Evolutionary conservation across 2,329 filamentous ascomycete species (phyloP).

Genomic region (Alternaria conjuncta): DNA sequence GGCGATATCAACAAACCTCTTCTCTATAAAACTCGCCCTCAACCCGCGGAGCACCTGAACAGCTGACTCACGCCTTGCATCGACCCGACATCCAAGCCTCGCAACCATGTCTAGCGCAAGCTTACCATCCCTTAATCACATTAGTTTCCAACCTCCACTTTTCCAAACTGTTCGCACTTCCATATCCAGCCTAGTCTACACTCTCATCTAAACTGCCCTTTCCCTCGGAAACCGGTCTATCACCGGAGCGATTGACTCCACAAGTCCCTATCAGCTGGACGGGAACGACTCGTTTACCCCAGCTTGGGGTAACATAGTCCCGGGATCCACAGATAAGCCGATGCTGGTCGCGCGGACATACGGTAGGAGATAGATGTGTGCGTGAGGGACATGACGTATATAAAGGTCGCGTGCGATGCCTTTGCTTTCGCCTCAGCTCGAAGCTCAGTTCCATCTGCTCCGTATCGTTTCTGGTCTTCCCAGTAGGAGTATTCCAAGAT

Average conservation of each 20-base stretch:
- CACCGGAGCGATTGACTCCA: slow-evolving; percentile 15
- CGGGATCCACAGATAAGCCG: slow-evolving; percentile 29
- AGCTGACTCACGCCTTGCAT: slow-evolving; percentile 14
- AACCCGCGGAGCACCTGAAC: slow-evolving; percentile 17
- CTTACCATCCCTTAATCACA: slow-evolving; percentile 15
- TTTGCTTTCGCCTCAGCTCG: slow-evolving; percentile 1
- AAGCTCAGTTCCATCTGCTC: background rate
- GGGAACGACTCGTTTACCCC: slow-evolving; percentile 24
- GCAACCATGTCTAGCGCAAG: slow-evolving; percentile 17
- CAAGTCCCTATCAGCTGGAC: slow-evolving; percentile 19
- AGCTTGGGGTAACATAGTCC: slow-evolving; percentile 26
- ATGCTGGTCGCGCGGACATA: slow-evolving; percentile 3
- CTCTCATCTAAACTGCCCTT: slow-evolving; percentile 2
- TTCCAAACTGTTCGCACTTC: slow-evolving; percentile 30
- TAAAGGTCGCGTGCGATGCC: slow-evolving; percentile 19
- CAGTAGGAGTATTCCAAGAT: slow-evolving; percentile 18
- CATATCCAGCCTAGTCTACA: slow-evolving; percentile 11
- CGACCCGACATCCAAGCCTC: slow-evolving; percentile 15
- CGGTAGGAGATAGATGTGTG: slow-evolving; percentile 6
- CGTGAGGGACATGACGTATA: slow-evolving; percentile 6
- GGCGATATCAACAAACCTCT: background rate
- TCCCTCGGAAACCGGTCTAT: background rate
- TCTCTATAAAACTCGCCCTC: background rate
- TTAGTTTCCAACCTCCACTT: slow-evolving; percentile 15
- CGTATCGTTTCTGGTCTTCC: background rate